Conservation (phyloP, 2,329 filamentous ascomycete species). For the Hypoxylon sp. region DNA sequence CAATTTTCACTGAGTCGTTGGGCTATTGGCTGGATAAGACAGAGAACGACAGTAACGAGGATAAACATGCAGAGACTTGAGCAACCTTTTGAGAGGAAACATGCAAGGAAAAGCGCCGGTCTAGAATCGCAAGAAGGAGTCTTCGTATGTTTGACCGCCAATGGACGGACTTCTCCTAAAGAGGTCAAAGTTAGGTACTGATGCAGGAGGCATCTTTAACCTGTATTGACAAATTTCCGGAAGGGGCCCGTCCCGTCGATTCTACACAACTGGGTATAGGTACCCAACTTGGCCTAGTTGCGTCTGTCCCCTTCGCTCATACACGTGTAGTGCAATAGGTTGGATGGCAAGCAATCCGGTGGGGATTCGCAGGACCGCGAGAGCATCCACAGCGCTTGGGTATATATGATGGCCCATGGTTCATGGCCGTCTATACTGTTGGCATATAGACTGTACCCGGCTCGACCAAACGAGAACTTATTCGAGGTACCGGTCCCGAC, state of each 20-base stretch:
- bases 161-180: slow-evolving; percentile 30
- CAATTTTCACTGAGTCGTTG: slow-evolving; percentile 3
- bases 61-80: slow-evolving; percentile 9
- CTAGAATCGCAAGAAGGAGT: slow-evolving; percentile 16
- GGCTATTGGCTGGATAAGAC: slow-evolving; percentile 7
- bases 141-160: slow-evolving; percentile 25
- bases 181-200: slow-evolving; percentile 37
- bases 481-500: slow-evolving; percentile 17
- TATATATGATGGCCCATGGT: slow-evolving; percentile 19
- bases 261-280: slow-evolving; percentile 25
- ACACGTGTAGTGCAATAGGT: slow-evolving; percentile 38
- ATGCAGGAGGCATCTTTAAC: slow-evolving; percentile 39
- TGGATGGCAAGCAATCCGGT: slow-evolving; percentile 25
- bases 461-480: slow-evolving; percentile 24
- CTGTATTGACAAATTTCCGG: slow-evolving; percentile 29
- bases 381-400: slow-evolving; percentile 23
- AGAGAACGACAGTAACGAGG: slow-evolving; percentile 9
- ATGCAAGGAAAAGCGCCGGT: slow-evolving; percentile 14
- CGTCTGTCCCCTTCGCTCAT: slow-evolving; percentile 30
- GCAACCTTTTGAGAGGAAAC: slow-evolving; percentile 23
- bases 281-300: slow-evolving; percentile 34
- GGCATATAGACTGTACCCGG: slow-evolving; percentile 10
- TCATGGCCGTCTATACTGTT: slow-evolving; percentile 25
- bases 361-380: slow-evolving; percentile 21
- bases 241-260: slow-evolving; percentile 19